Evolutionary conservation across 352 stramenopile species (phyloP).

Genomic region (Phytopythium kandeliae): DNA sequence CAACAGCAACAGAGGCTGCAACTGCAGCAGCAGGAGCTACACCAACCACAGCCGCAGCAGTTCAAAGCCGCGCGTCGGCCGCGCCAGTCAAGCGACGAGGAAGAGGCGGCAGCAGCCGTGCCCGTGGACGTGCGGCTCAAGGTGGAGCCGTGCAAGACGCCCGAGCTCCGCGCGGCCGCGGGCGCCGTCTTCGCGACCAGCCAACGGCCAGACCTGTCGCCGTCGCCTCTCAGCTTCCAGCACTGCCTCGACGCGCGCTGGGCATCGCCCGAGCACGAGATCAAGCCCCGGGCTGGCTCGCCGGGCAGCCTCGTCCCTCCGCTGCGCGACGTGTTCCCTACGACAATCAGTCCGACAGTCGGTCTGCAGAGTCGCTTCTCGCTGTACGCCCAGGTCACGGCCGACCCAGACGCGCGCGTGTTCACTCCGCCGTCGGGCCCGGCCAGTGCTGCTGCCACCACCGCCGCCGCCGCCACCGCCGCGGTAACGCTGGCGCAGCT

Average conservation of each 20-base stretch:
- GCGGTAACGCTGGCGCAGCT: not conserved
- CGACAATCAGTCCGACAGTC: constrained; percentile 2
- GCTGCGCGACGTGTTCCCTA: not conserved
- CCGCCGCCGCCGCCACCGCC: not conserved
- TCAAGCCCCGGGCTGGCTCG: not conserved
- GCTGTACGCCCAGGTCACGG: not conserved
- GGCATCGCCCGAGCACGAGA: not conserved
- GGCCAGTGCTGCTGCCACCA: too few relatives aligned
- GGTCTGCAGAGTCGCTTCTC: constrained; percentile 1
- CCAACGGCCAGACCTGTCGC: not conserved
- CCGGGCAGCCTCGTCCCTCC: not conserved
- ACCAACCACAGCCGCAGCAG: not conserved
- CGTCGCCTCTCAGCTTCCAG: not conserved
- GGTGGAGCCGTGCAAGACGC: not conserved
- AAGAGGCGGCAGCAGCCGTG: not conserved
- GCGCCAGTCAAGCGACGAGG: constrained; percentile 3
- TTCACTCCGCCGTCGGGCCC: not conserved
- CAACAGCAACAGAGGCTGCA: not conserved
- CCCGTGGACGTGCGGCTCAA: not conserved
- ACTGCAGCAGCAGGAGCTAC: too few relatives aligned
- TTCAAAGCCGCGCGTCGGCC: not conserved
- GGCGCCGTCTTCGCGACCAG: not conserved
- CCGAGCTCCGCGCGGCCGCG: constrained; percentile 2
- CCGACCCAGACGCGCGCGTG: not conserved
- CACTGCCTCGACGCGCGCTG: not conserved